phyloP scores from a whole-genome alignment of 805 yeast genomes.

The Yarrowia sp. region DNA sequence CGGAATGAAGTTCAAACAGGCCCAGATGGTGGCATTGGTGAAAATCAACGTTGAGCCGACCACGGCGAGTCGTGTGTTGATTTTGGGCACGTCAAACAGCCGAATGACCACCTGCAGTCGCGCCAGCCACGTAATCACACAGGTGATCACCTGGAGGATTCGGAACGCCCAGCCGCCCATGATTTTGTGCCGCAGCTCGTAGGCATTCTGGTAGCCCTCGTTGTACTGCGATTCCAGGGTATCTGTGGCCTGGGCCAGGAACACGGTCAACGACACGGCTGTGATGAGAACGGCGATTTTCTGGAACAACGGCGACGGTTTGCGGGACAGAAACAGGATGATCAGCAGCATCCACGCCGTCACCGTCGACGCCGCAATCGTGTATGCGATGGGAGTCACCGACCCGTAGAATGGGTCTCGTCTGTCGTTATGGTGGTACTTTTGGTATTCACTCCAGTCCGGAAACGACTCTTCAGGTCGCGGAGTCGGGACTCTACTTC shows the following conservation, averaged over 20 bases:
- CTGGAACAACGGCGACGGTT: constrained; percentile 64
- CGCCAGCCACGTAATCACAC: constrained; percentile 58
- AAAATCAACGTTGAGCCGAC: constrained; percentile 50
- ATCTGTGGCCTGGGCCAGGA: constrained; percentile 56
- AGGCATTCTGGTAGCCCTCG: constrained; percentile 61
- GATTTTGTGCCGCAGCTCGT: constrained; percentile 52
- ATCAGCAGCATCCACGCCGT: constrained; percentile 75
- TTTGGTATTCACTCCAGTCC: constrained; percentile 31
- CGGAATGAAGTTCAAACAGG: constrained; percentile 42
- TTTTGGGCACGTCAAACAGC: constrained; percentile 51
- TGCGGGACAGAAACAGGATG: constrained; percentile 61
- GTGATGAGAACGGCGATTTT: constrained; percentile 64
- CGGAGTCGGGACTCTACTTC: not conserved
- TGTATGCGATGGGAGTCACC: constrained; percentile 48
- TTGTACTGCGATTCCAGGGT: constrained; percentile 60
- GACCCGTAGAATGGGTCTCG: constrained; percentile 48
- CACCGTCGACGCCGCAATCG: constrained; percentile 48
- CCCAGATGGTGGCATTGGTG: constrained; percentile 47
- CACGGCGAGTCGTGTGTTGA: constrained; percentile 48
- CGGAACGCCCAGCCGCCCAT: constrained; percentile 52
- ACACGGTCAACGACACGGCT: constrained; percentile 61
- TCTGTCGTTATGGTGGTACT: constrained; percentile 24
- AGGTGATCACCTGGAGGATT: constrained; percentile 54
- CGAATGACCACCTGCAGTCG: constrained; percentile 60
- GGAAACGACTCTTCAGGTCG: constrained; percentile 14